Evolutionary conservation across 176 grass and related monocot species (phyloP).

Genomic region (Cocos nucifera): DNA sequence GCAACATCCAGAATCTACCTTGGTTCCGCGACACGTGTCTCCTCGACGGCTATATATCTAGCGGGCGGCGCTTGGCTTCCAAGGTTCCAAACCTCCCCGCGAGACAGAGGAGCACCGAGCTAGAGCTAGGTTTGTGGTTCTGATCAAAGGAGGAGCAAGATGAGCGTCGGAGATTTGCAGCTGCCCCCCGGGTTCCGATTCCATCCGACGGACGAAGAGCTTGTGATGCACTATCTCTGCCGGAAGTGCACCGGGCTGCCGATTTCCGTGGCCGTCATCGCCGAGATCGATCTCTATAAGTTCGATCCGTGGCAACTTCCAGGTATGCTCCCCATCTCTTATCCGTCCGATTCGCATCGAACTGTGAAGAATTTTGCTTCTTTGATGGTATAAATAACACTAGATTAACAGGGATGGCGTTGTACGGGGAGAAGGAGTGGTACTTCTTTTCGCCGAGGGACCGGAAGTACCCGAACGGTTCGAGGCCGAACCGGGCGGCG

Average conservation of each 20-base stretch:
- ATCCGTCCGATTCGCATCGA: background rate
- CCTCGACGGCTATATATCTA: conserved; percentile 17
- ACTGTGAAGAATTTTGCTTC: background rate
- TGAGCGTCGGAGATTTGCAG: conserved; percentile 24
- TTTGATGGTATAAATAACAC: background rate
- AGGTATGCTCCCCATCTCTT: conserved; percentile 6
- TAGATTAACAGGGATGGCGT: conserved; percentile 35
- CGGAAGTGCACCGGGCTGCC: conserved; percentile 31
- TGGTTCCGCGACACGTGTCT: no score
- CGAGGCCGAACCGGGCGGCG: conserved; percentile 63
- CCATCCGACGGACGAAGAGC: conserved; percentile 10
- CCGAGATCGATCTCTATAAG: conserved; percentile 7
- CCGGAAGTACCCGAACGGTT: conserved; percentile 82
- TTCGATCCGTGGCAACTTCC: conserved; percentile 30
- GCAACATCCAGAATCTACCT: no score
- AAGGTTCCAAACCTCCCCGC: conserved; percentile 8
- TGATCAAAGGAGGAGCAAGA: background rate
- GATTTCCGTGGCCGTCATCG: conserved; percentile 15
- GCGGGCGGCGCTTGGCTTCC: conserved; percentile 2
- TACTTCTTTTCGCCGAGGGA: conserved; percentile 78
- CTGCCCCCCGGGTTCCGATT: conserved; percentile 23
- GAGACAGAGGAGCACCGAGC: background rate
- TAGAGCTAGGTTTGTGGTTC: background rate
- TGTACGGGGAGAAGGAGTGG: conserved; percentile 82
- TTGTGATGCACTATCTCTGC: conserved; percentile 56